Evolutionary conservation across 2,329 filamentous ascomycete species (phyloP).

Genomic region (Pseudocercospora fuligena): DNA sequence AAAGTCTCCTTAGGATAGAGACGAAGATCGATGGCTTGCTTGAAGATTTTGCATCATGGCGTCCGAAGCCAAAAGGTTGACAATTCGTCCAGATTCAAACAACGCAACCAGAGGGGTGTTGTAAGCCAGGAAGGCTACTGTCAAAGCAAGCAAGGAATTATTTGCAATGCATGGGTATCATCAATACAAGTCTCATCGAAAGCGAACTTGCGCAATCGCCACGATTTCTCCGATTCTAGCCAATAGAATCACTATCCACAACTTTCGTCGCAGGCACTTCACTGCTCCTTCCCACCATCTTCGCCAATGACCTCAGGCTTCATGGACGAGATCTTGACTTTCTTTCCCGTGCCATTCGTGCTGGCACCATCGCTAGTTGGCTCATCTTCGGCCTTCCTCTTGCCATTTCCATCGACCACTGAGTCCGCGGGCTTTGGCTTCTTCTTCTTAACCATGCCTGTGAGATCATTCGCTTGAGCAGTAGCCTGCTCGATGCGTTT

Average conservation of each 20-base stretch:
- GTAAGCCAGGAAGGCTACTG: not conserved
- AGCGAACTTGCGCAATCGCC: not conserved
- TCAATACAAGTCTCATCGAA: not conserved
- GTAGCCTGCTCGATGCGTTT: constrained; percentile 73
- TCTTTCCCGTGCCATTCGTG: constrained; percentile 29
- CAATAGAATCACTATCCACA: not conserved
- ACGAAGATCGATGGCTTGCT: not conserved
- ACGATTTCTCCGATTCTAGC: not conserved
- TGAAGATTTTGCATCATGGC: not conserved
- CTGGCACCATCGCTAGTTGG: constrained; percentile 3
- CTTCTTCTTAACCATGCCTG: constrained; percentile 73
- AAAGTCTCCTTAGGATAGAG: not conserved
- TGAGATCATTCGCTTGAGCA: constrained; percentile 74
- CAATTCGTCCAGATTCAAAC: too few relatives aligned
- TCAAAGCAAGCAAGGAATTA: not conserved
- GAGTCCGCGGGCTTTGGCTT: constrained; percentile 37
- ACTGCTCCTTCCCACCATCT: constrained; percentile 7
- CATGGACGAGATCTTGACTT: constrained; percentile 32
- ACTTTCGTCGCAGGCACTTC: not conserved
- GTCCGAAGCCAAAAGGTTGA: not conserved
- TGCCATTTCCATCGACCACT: constrained; percentile 34
- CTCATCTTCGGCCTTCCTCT: constrained; percentile 37
- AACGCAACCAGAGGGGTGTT: not conserved
- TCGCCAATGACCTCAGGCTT: constrained; percentile 6
- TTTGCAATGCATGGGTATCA: not conserved